Evolutionary conservation across 352 stramenopile species (phyloP).

Genomic region (Pythium monospermum): DNA sequence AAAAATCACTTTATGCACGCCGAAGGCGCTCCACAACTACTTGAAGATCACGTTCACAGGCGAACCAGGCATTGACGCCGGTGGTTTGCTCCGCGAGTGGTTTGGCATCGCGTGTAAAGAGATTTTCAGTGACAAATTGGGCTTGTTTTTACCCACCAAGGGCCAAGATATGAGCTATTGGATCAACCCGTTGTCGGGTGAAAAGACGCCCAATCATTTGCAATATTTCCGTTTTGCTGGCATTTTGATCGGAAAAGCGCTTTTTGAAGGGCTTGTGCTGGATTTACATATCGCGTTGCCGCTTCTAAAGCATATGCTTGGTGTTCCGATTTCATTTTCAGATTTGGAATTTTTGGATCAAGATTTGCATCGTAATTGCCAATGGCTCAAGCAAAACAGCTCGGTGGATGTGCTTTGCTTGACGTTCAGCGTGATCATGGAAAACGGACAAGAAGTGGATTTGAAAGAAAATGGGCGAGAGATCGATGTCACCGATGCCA

Average conservation of each 20-base stretch:
- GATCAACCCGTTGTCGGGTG: constrained; percentile 61
- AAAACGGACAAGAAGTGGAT: constrained; percentile 79
- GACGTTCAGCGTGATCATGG: constrained; percentile 65
- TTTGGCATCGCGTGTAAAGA: constrained; percentile 68
- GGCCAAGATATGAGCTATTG: constrained; percentile 79
- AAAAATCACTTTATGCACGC: constrained; percentile 33
- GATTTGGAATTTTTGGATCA: constrained; percentile 82
- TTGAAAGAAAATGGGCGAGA: constrained; percentile 87
- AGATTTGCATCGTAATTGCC: constrained; percentile 66
- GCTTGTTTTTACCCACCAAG: constrained; percentile 69
- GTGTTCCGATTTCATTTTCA: constrained; percentile 82
- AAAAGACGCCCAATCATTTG: constrained; percentile 62
- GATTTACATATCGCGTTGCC: constrained; percentile 94
- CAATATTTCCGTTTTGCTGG: constrained; percentile 95
- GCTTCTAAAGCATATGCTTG: constrained; percentile 77
- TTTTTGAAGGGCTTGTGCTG: constrained; percentile 96
- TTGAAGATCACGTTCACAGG: constrained; percentile 66
- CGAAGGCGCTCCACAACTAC: constrained; percentile 53
- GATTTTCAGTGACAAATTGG: constrained; percentile 64
- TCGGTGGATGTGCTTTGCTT: constrained; percentile 65
- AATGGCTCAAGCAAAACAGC: constrained; percentile 72
- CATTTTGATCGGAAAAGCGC: constrained; percentile 96
- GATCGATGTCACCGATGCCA: constrained; percentile 92
- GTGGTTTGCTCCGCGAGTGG: constrained; percentile 79
- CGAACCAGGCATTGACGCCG: constrained; percentile 70